Evolutionary conservation across 305 asterid species (phyloP).

Genomic region (Fraxinus nigra): DNA sequence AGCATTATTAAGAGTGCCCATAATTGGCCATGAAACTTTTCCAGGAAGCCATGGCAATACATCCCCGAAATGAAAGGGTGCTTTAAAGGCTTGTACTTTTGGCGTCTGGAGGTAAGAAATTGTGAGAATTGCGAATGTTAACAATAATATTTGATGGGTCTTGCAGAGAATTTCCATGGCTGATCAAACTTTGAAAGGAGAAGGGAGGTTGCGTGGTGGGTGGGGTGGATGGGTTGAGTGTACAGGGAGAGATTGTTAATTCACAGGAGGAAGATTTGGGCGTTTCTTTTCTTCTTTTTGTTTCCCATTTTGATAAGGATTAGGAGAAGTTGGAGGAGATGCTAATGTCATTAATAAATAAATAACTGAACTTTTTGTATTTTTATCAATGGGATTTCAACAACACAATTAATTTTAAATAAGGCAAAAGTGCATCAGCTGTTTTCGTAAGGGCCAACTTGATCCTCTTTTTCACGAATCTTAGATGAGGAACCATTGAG

Average conservation of each 20-base stretch:
- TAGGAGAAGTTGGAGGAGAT: neutral
- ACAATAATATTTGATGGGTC: slow-evolving; percentile 27
- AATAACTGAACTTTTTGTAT: neutral
- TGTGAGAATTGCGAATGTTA: slow-evolving; percentile 24
- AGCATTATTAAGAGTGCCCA: slow-evolving; percentile 53
- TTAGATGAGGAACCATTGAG: too few species aligned
- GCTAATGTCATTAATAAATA: neutral
- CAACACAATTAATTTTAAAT: neutral
- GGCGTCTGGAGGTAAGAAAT: slow-evolving; percentile 11
- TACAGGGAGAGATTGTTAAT: neutral
- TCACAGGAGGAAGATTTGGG: neutral
- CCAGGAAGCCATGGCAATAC: slow-evolving; percentile 72
- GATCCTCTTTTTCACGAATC: too few species aligned
- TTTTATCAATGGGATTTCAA: neutral
- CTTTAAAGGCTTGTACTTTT: slow-evolving; percentile 39
- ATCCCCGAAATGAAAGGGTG: slow-evolving; percentile 59
- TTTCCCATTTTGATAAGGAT: neutral
- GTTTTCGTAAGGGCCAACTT: too few species aligned
- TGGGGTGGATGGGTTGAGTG: neutral
- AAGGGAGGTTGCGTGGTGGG: neutral
- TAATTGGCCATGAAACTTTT: slow-evolving; percentile 74
- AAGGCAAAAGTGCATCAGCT: neutral
- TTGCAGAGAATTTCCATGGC: slow-evolving; percentile 33
- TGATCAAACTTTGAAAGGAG: slow-evolving; percentile 5
- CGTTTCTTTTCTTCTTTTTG: neutral